Evolutionary conservation across 208 protist genomes (phyloP).

Genomic region (Crithidia acanthocephali): DNA sequence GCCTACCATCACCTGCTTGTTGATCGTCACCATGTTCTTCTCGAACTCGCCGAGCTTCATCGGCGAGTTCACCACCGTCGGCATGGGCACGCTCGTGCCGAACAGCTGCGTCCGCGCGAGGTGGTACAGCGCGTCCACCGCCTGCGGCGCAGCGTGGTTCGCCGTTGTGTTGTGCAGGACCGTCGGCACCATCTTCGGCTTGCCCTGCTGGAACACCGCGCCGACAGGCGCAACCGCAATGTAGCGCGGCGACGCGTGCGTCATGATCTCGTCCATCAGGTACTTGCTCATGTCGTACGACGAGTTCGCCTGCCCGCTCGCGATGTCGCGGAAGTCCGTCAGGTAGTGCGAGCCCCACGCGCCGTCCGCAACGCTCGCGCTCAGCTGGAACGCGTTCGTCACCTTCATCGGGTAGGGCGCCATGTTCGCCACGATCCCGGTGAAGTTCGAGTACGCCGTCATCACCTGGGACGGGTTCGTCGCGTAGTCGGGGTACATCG

Average conservation of each 20-base stretch:
- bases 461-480: slow-evolving; percentile 51
- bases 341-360: slow-evolving; percentile 40
- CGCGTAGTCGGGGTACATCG: slow-evolving; percentile 66
- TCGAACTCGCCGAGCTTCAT: slow-evolving; percentile 69
- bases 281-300: slow-evolving; percentile 41
- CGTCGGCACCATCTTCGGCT: slow-evolving; percentile 31
- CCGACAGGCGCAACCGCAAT: slow-evolving; percentile 52
- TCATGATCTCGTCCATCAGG: slow-evolving; percentile 36
- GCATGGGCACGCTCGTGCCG: slow-evolving; percentile 23
- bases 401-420: slow-evolving; percentile 8
- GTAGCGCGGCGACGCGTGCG: slow-evolving; percentile 45
- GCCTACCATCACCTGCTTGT: slow-evolving; percentile 65
- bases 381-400: slow-evolving; percentile 40
- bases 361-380: slow-evolving; percentile 10
- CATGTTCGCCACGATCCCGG: slow-evolving; percentile 11
- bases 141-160: slow-evolving; percentile 60
- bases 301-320: slow-evolving; percentile 28
- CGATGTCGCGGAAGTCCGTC: slow-evolving; percentile 27
- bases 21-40: slow-evolving; percentile 50
- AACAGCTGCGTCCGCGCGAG: slow-evolving; percentile 58
- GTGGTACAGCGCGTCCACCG: slow-evolving; percentile 60
- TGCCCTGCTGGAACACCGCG: slow-evolving; percentile 26
- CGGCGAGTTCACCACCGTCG: slow-evolving; percentile 62
- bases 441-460: slow-evolving; percentile 27
- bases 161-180: slow-evolving; percentile 70